Base-by-base conservation (phyloP, 768 basidiomycete genomes). In the Tulasnella sp. region DNA sequence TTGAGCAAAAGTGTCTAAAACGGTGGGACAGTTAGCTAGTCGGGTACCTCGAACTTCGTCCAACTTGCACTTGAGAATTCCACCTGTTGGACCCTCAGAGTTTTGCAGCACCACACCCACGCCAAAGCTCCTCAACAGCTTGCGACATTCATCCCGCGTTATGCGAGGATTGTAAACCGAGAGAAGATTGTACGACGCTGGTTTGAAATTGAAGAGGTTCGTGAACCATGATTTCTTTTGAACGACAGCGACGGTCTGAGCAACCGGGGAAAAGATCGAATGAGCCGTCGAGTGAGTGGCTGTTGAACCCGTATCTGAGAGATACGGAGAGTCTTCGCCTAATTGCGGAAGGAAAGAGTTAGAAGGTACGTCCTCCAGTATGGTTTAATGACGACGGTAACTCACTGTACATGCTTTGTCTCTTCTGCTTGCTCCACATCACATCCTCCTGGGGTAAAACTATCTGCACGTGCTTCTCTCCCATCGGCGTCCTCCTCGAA, bases 191-290 rank as follows among this genome's bases (percentile, higher is more conserved):
- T 90, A 90, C 40, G 85, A 88, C 40, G 90, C 86, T 0, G 94
- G 91, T 83, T 92, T 94, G 87, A 95, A 92, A 84, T 90, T 93
- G 89, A 98, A 97, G 58, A 98, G 89, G 82, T 92, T 93, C 68
- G 91, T 91, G 81, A 99, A 90, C 97, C 97, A 99, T 75, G 88
- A 76, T 19, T 90, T 90, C 85, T 89, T 92, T 24, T 90, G 89
- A 38, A 86, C 86, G 31, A 85, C 83, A 78, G 79, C 82, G 78
- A 83, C 24, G 80, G 80, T 76, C 82, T 39, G 89, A 85, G 68
- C 87, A 85, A 3, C 68, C 2, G 78, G 44, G 19, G 76, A 36
- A 44, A 80, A 78, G n/a, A 52, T 74, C 46, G 80, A 79, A 39
- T 38, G 46, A 1, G 34, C n/a, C 31, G 76, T 71, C 36, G 76